phyloP scores from a whole-genome alignment of 441 rosid genomes.

The Dalechampia spathulata region DNA sequence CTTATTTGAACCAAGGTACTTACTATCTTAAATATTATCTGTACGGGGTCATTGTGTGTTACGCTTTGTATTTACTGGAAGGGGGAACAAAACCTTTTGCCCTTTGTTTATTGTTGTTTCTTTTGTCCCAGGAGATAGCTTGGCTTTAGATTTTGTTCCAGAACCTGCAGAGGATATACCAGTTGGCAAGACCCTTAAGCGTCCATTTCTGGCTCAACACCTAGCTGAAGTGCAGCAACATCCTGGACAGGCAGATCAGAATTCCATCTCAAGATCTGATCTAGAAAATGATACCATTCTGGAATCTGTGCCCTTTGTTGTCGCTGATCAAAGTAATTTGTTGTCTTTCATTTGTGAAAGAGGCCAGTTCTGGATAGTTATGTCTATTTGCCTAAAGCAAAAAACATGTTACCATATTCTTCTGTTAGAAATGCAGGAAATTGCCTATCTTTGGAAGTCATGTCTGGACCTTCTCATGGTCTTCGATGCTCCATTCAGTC shows the following conservation, averaged over 20 bases:
- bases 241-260: constrained; percentile 30
- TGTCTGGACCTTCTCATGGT: constrained; percentile 77
- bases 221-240: constrained; percentile 37
- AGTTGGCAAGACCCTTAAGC: constrained; percentile 67
- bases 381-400: constrained; percentile 23
- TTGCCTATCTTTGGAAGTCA: constrained; percentile 75
- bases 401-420: constrained; percentile 43
- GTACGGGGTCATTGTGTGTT: too few species aligned
- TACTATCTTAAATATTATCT: too few species aligned
- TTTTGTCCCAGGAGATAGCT: constrained; percentile 46
- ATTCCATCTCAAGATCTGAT: constrained; percentile 23
- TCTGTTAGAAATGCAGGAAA: constrained; percentile 90
- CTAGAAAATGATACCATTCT: constrained; percentile 26
- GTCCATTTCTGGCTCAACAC: constrained; percentile 23
- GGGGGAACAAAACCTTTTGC: constrained; percentile 7
- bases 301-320: constrained; percentile 26
- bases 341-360: constrained; percentile 18
- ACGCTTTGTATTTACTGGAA: background rate
- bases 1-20: constrained; percentile 41
- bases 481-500: constrained; percentile 47
- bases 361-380: constrained; percentile 14
- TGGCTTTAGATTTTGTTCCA: constrained; percentile 51
- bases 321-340: constrained; percentile 59
- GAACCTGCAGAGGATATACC: constrained; percentile 47
- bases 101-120: constrained; percentile 3